These are phyloP conservation scores for Aspergillus pseudoterreus DNA, from an alignment of 2,329 filamentous ascomycete genomes.

Conservation along the genomic window DNA sequence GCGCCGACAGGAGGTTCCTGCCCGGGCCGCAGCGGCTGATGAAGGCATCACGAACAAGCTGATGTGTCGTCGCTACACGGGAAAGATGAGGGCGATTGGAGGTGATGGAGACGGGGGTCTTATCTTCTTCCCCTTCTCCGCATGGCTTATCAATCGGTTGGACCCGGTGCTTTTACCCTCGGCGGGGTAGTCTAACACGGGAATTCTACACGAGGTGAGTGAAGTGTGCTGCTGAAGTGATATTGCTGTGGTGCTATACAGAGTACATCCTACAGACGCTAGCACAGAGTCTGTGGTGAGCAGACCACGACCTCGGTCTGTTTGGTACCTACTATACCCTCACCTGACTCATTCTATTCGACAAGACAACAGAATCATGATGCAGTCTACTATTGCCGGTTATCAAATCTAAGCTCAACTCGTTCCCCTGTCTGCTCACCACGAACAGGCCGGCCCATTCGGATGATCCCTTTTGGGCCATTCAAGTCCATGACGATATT, in stretches of 20 bases:
- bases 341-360: no score
- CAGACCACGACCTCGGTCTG: no score
- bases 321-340: no score
- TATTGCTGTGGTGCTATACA: no score
- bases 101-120: background rate
- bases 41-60: constrained; percentile 1
- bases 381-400: no score
- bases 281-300: no score
- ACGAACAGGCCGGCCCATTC: background rate
- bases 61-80: background rate
- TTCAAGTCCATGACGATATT: background rate
- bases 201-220: no score
- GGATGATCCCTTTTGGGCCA: background rate
- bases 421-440: background rate
- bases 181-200: background rate
- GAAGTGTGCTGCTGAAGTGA: no score
- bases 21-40: constrained; percentile 12
- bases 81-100: background rate
- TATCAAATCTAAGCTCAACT: background rate
- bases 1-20: constrained; percentile 35
- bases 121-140: constrained; percentile 5
- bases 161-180: background rate
- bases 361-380: no score
- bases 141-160: constrained; percentile 5
- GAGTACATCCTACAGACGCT: no score